phyloP scores from a whole-genome alignment of 169 alveolate genomes.

The Perkinsus chesapeaki region DNA sequence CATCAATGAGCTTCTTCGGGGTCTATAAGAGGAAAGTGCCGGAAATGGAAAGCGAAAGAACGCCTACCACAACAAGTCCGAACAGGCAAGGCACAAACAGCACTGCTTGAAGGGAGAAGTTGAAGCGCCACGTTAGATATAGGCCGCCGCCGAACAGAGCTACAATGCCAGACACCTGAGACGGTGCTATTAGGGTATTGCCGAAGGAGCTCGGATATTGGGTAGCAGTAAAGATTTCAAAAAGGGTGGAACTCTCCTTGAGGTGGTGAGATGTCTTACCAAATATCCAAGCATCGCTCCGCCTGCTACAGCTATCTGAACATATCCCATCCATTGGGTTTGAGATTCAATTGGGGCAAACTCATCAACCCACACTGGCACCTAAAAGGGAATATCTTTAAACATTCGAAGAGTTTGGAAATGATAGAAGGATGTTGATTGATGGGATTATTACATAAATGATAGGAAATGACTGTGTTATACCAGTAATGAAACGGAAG shows the following conservation, averaged over 20 bases:
- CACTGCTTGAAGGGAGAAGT: neutral
- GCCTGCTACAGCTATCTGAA: slow-evolving; percentile 31
- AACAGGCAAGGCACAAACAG: neutral
- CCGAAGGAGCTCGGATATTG: neutral
- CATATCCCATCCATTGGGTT: slow-evolving; percentile 36
- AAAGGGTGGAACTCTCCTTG: neutral
- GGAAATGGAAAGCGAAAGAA: neutral
- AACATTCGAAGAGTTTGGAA: too few species aligned
- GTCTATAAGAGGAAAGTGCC: neutral
- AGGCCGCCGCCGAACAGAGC: neutral
- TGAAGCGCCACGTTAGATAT: neutral
- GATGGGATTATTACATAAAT: neutral
- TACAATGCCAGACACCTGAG: neutral
- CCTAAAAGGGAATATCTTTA: neutral
- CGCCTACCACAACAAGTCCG: neutral
- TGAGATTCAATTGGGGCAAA: slow-evolving; percentile 27
- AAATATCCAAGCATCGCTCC: slow-evolving; percentile 26
- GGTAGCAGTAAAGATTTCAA: neutral
- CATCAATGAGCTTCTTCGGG: neutral
- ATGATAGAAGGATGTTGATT: too few species aligned
- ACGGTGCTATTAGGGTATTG: too few species aligned
- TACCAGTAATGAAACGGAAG: neutral
- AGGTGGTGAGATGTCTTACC: neutral
- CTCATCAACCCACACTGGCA: slow-evolving; percentile 38
- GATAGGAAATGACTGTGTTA: neutral